Evolutionary conservation across 179 eudicot genomes (phyloP).

Genomic region (Pouteria campechiana): DNA sequence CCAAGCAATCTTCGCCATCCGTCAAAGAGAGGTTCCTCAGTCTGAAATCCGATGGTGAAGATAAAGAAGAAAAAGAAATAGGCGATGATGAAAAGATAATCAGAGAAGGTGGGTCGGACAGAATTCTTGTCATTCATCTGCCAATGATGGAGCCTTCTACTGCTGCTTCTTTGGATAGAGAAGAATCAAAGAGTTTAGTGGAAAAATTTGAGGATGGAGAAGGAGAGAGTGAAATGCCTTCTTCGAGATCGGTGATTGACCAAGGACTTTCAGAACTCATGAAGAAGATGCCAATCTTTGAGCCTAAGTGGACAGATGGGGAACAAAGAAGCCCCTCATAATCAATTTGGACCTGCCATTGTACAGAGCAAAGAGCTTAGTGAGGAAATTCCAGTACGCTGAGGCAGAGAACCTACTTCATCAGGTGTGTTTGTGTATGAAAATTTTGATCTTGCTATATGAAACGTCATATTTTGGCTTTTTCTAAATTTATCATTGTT

Average conservation of each 20-base stretch:
- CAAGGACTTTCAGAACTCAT: conserved; percentile 47
- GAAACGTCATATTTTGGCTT: background rate
- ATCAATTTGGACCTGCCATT: conserved; percentile 82
- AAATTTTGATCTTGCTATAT: background rate
- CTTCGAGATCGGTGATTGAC: conserved; percentile 30
- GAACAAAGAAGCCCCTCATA: conserved; percentile 33
- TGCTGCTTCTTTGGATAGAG: conserved; percentile 14
- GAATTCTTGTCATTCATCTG: conserved; percentile 39
- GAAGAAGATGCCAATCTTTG: conserved; percentile 70
- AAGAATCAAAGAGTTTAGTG: conserved; percentile 3
- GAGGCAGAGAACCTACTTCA: conserved; percentile 64
- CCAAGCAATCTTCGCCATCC: too few relatives aligned
- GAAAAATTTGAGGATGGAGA: conserved; percentile 2
- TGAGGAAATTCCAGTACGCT: conserved; percentile 40
- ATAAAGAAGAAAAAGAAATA: background rate
- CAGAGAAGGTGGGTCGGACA: conserved; percentile 25
- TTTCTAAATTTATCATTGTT: too few relatives aligned
- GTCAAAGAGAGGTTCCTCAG: conserved; percentile 11
- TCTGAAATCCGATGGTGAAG: too few relatives aligned
- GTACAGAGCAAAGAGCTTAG: conserved; percentile 57
- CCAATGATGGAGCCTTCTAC: conserved; percentile 36
- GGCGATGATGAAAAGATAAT: conserved; percentile 8
- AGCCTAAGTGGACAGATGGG: conserved; percentile 44
- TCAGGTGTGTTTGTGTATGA: conserved; percentile 27
- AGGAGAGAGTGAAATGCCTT: conserved; percentile 2